phyloP scores from a whole-genome alignment of 495 filamentous ascomycete species.

The Amphirosellinia nigrospora region DNA sequence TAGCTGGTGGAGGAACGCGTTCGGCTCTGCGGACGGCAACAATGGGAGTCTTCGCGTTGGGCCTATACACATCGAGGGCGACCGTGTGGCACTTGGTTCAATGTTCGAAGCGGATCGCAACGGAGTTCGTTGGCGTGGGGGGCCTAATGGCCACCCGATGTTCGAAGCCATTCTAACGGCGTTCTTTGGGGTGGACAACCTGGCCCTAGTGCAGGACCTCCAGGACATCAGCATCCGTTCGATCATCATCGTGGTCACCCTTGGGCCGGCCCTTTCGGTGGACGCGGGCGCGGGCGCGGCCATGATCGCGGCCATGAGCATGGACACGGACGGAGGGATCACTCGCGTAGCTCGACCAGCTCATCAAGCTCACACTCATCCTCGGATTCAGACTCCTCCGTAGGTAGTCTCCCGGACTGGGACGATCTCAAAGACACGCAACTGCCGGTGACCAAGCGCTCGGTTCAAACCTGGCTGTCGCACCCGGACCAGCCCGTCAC shows the following conservation, averaged over 20 bases:
- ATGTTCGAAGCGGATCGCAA: conserved; percentile 48
- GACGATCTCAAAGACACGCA: conserved; percentile 51
- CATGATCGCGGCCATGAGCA: conserved; percentile 10
- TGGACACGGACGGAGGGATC: conserved; percentile 21
- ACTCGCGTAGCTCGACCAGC: conserved; percentile 30
- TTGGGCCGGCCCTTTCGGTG: conserved; percentile 20
- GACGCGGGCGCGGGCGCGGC: conserved; percentile 23
- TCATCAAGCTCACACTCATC: conserved; percentile 39
- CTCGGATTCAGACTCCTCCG: conserved; percentile 44
- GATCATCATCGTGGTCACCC: neutral
- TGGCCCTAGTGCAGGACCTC: neutral
- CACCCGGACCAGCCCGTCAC: conserved; percentile 53
- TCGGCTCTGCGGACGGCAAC: conserved; percentile 28
- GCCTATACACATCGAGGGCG: conserved; percentile 44
- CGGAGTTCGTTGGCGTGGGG: conserved; percentile 43
- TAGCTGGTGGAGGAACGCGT: conserved; percentile 35
- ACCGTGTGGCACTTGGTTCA: conserved; percentile 47
- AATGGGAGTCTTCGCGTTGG: conserved; percentile 37
- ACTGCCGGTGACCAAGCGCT: conserved; percentile 45
- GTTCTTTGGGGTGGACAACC: conserved; percentile 12
- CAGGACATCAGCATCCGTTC: conserved; percentile 7
- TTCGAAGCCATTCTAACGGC: conserved; percentile 17
- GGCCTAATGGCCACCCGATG: neutral
- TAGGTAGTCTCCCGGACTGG: conserved; percentile 54
- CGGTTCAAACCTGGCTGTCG: conserved; percentile 47